Evolutionary conservation across 305 asterid genomes (phyloP).

Genomic region (Ilex paraguariensis): DNA sequence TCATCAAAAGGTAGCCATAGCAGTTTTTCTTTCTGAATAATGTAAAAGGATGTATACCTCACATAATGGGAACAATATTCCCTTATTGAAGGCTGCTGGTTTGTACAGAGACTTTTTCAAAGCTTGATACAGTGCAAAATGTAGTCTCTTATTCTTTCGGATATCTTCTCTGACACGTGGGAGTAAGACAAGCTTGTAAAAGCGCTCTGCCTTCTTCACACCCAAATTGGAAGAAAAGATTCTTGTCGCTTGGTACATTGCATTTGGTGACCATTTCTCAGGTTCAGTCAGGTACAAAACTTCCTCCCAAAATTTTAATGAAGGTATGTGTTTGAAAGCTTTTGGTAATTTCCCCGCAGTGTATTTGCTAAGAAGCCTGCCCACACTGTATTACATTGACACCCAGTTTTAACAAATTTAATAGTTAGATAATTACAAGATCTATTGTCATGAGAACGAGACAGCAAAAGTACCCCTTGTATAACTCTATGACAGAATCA

Average conservation of each 20-base stretch:
- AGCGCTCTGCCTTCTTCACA: slow-evolving; percentile 78
- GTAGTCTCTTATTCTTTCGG: slow-evolving; percentile 77
- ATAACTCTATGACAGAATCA: slow-evolving; percentile 63
- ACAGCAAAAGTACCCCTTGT: slow-evolving; percentile 64
- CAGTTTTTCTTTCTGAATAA: too few relatives aligned
- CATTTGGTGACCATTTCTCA: slow-evolving; percentile 94
- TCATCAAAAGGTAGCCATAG: too few relatives aligned
- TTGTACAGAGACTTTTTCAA: slow-evolving; percentile 78
- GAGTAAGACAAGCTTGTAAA: slow-evolving; percentile 79
- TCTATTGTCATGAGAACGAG: neutral
- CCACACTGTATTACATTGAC: slow-evolving; percentile 50
- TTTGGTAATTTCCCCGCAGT: slow-evolving; percentile 94
- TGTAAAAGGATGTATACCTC: slow-evolving; percentile 47
- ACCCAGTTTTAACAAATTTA: slow-evolving; percentile 10
- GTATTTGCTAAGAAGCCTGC: slow-evolving; percentile 75
- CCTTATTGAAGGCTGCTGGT: slow-evolving; percentile 97
- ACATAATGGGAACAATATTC: slow-evolving; percentile 79
- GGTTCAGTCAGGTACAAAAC: slow-evolving; percentile 83
- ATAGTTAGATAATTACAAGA: slow-evolving; percentile 3
- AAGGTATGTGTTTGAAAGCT: slow-evolving; percentile 85
- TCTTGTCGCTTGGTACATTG: slow-evolving; percentile 93
- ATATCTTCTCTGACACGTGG: slow-evolving; percentile 95
- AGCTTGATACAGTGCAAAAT: slow-evolving; percentile 83
- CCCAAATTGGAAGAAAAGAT: slow-evolving; percentile 89
- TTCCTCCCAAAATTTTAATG: slow-evolving; percentile 82